Evolutionary conservation across 2,329 filamentous ascomycete genomes (phyloP), one percentile per base, ranked within the genome.

Genomic region (Penicillium nordicum): DNA sequence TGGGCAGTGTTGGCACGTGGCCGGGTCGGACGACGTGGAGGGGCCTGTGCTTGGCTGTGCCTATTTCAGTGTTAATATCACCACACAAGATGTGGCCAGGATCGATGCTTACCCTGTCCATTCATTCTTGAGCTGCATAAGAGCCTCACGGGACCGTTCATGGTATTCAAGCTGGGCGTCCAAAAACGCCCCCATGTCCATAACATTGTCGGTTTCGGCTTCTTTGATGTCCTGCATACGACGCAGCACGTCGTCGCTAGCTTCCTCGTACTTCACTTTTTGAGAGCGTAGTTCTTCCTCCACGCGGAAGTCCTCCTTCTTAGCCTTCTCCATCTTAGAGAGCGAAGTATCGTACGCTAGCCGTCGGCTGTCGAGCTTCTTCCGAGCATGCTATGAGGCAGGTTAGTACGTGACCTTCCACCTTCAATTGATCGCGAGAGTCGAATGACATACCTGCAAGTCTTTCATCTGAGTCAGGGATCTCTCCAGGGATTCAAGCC

Each of bases 151-250:
- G 71, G 91, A 96, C 58, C 89, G 87, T 72, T 97, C 93, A 72
- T 97, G 89, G 76, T 94, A 97, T 61, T 89, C 88, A 56, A 97
- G 81, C 76, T 97, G 89, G 40, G 90, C 88, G 59, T 97, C 92
- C 50, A 97, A 78, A 72, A 97, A 95, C 18, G 84, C 79, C 4
- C 86, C 86, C 55, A 97, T 79, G 69, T 96, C 91, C 46, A 83
- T 81, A 41, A 96, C 84, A 68, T 87, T 91, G 61, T 97, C 93
- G 42, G 80, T 82, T 74, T 97, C 93, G 23, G 90, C 84, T 67
- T 97, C 92, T 77, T 94, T 93, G 77, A 97, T 95, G 69, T 97
- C 93, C 75, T 95, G 86, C 94, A 97, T 97, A 53, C 93, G 84
- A 57, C 93, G 85, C 66, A 88, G 83, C 53, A 97, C 92, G 67